phyloP scores from a whole-genome alignment of 768 basidiomycete species.

The Ramaria sp. region DNA sequence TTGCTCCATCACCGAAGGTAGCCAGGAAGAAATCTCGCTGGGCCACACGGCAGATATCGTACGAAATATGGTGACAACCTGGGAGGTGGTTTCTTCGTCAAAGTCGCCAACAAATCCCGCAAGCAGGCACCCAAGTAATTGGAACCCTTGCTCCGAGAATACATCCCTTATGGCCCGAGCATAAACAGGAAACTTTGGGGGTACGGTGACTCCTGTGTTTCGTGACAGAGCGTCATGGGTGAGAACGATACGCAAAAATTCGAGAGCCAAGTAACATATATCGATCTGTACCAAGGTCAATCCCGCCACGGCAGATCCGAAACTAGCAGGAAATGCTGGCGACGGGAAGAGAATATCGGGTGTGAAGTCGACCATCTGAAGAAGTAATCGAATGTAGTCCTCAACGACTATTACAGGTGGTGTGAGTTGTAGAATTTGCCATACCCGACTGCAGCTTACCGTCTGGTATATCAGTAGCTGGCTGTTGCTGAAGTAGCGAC shows the following conservation, averaged over 20 bases:
- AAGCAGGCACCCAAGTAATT: conserved; percentile 58
- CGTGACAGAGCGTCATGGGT: conserved; percentile 59
- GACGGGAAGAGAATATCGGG: conserved; percentile 78
- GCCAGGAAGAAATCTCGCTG: conserved; percentile 56
- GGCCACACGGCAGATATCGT: conserved; percentile 59
- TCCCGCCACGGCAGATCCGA: conserved; percentile 65
- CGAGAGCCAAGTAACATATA: conserved; percentile 72
- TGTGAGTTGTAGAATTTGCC: conserved; percentile 1
- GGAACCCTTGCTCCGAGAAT: conserved; percentile 61
- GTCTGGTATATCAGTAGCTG: conserved; percentile 74
- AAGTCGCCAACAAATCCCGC: conserved; percentile 78
- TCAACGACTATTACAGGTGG: conserved; percentile 64
- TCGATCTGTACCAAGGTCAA: conserved; percentile 78
- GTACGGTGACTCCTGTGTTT: conserved; percentile 27
- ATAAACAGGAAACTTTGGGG: conserved; percentile 52
- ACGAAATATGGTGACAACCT: conserved; percentile 71
- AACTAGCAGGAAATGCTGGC: conserved; percentile 63
- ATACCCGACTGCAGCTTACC: conserved; percentile 38
- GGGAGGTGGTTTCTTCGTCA: conserved; percentile 70
- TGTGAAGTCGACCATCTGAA: conserved; percentile 51
- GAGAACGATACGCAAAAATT: conserved; percentile 66
- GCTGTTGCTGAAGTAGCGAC: conserved; percentile 52
- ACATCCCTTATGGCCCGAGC: conserved; percentile 49
- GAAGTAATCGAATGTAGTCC: conserved; percentile 79
- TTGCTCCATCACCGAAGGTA: conserved; percentile 60